These are phyloP conservation scores for Ascocoryne sarcoides DNA, from an alignment of 2,329 filamentous ascomycete species.

Conservation along the genomic window DNA sequence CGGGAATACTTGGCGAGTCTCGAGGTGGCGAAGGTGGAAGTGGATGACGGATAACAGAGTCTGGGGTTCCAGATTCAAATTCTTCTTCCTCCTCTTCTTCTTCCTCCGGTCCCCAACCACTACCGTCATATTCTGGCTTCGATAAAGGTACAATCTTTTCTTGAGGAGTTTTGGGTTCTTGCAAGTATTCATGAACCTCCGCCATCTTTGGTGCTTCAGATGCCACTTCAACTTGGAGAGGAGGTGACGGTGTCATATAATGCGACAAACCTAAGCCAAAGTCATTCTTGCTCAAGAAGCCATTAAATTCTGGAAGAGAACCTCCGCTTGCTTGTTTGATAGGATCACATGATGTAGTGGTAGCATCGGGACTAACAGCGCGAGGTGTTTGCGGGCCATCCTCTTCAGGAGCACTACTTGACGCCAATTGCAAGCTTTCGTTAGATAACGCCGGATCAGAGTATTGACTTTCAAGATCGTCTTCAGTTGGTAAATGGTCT, in stretches of 20 bases:
- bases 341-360: slow-evolving; percentile 13
- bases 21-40: slow-evolving; percentile 31
- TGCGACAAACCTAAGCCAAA: slow-evolving; percentile 46
- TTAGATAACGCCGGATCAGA: slow-evolving; percentile 32
- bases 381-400: slow-evolving; percentile 46
- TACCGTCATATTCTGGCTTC: slow-evolving; percentile 56
- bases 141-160: slow-evolving; percentile 32
- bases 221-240: slow-evolving; percentile 14
- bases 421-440: slow-evolving; percentile 16
- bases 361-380: slow-evolving; percentile 32
- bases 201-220: slow-evolving; percentile 17
- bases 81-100: slow-evolving; percentile 39
- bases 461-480: slow-evolving; percentile 39
- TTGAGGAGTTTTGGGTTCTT: slow-evolving; percentile 19
- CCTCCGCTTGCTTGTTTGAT: slow-evolving; percentile 16
- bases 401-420: slow-evolving; percentile 29
- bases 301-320: slow-evolving; percentile 38
- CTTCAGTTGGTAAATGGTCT: slow-evolving; percentile 6
- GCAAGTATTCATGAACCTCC: slow-evolving; percentile 21
- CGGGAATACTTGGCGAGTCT: slow-evolving; percentile 59
- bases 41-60: slow-evolving; percentile 81
- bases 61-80: slow-evolving; percentile 62
- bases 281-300: slow-evolving; percentile 40
- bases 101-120: slow-evolving; percentile 49
- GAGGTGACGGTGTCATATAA: slow-evolving; percentile 41